phyloP scores from a whole-genome alignment of 2,329 filamentous ascomycete genomes.

The Nigrospora osmanthi region DNA sequence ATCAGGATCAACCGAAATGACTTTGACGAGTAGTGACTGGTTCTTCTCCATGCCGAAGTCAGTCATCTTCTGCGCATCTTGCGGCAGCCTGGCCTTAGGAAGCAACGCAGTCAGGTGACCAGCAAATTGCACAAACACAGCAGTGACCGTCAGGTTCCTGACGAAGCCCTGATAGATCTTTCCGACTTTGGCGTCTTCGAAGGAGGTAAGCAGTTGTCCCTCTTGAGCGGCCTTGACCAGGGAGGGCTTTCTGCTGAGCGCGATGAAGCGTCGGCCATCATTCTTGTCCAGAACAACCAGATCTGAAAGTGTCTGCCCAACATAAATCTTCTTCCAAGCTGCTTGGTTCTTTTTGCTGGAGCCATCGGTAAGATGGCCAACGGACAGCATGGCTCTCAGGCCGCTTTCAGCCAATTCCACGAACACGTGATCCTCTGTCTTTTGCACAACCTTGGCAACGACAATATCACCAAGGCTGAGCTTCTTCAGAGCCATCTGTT shows the following conservation, averaged over 20 bases:
- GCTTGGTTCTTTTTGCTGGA: constrained; percentile 65
- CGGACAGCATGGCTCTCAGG: constrained; percentile 69
- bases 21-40: constrained; percentile 66
- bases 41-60: constrained; percentile 74
- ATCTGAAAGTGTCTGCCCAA: constrained; percentile 75
- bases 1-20: constrained; percentile 64
- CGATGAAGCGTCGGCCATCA: constrained; percentile 65
- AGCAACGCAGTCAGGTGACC: constrained; percentile 70
- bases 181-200: constrained; percentile 66
- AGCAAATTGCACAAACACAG: constrained; percentile 83
- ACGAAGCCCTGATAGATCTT: constrained; percentile 70
- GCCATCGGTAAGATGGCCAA: constrained; percentile 79
- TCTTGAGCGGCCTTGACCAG: constrained; percentile 69
- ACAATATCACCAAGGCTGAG: constrained; percentile 69
- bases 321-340: constrained; percentile 70
- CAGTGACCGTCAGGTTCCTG: constrained; percentile 72
- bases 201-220: constrained; percentile 60
- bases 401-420: constrained; percentile 68
- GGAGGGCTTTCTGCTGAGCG: constrained; percentile 75
- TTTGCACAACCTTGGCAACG: constrained; percentile 72
- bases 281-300: constrained; percentile 85
- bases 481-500: constrained; percentile 68
- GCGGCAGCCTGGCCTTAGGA: constrained; percentile 68
- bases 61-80: constrained; percentile 58
- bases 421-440: constrained; percentile 67